phyloP scores from a whole-genome alignment of 2,329 filamentous ascomycete species.

The Cucurbitaria berberidis region DNA sequence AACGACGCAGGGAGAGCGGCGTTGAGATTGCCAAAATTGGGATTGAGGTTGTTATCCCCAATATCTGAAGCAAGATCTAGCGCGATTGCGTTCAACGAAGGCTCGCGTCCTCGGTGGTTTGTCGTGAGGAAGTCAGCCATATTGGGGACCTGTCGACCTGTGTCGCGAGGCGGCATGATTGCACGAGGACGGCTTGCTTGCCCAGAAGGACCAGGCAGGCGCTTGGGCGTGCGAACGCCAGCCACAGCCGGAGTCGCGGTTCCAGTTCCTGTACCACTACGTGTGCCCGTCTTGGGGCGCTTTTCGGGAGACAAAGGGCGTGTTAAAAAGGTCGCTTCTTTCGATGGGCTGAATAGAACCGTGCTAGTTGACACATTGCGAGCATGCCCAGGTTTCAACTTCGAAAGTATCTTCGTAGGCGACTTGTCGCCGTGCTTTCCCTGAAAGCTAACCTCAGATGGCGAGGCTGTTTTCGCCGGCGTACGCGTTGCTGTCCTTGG shows the following conservation, averaged over 20 bases:
- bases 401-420: constrained; percentile 30
- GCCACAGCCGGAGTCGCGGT: constrained; percentile 37
- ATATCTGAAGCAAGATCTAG: constrained; percentile 77
- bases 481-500: constrained; percentile 37
- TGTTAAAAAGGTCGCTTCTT: constrained; percentile 49
- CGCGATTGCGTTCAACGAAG: constrained; percentile 67
- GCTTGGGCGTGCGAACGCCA: constrained; percentile 53
- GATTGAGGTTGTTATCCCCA: constrained; percentile 65
- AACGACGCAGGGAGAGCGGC: constrained; percentile 75
- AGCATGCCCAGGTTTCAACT: constrained; percentile 59
- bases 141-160: constrained; percentile 64
- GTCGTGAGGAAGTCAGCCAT: constrained; percentile 61
- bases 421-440: constrained; percentile 40
- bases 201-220: constrained; percentile 35
- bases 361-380: constrained; percentile 83
- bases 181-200: constrained; percentile 38
- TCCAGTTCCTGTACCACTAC: constrained; percentile 43
- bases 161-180: constrained; percentile 56
- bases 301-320: constrained; percentile 37
- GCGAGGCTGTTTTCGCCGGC: constrained; percentile 28
- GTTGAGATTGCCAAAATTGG: constrained; percentile 66
- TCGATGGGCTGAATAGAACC: constrained; percentile 77
- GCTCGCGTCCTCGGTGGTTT: constrained; percentile 55
- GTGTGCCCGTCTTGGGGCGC: constrained; percentile 36
- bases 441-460: constrained; percentile 42